Conservation (phyloP, 345 rosid genomes). For the Turnera subulata region DNA sequence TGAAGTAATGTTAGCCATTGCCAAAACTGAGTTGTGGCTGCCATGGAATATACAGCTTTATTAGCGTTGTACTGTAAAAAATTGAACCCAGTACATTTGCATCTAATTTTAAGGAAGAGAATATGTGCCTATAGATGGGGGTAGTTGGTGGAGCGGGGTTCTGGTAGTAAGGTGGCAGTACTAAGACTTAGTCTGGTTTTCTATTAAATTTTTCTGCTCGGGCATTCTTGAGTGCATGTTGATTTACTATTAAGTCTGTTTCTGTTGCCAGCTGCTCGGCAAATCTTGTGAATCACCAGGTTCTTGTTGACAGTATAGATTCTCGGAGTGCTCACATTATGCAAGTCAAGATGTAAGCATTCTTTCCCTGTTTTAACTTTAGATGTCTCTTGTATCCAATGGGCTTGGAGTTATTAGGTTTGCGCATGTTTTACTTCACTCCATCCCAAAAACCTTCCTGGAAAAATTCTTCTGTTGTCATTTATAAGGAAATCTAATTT, state of each 20-base stretch:
- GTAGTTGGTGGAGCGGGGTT: background rate
- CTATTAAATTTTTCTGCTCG: background rate
- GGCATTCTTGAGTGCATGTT: background rate
- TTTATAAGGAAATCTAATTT: too few species aligned
- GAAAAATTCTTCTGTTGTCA: too few species aligned
- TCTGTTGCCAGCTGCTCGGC: conserved; percentile 68
- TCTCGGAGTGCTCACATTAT: conserved; percentile 67
- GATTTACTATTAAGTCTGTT: conserved; percentile 9
- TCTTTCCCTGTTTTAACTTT: conserved; percentile 7
- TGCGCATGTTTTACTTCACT: too few species aligned
- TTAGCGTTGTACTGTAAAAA: too few species aligned
- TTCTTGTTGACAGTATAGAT: conserved; percentile 89
- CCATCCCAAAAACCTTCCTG: too few species aligned
- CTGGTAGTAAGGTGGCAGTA: too few species aligned
- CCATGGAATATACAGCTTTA: too few species aligned
- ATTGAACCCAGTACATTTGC: too few species aligned
- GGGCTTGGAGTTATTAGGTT: too few species aligned
- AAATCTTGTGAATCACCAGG: conserved; percentile 79
- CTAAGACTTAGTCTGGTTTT: background rate
- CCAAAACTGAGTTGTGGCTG: too few species aligned
- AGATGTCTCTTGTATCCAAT: background rate
- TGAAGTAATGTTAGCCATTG: too few species aligned
- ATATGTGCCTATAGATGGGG: background rate
- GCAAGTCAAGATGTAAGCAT: conserved; percentile 85
- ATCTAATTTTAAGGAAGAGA: background rate